phyloP scores from a whole-genome alignment of 2,329 filamentous ascomycete species.

The Anisogramma anomala region DNA sequence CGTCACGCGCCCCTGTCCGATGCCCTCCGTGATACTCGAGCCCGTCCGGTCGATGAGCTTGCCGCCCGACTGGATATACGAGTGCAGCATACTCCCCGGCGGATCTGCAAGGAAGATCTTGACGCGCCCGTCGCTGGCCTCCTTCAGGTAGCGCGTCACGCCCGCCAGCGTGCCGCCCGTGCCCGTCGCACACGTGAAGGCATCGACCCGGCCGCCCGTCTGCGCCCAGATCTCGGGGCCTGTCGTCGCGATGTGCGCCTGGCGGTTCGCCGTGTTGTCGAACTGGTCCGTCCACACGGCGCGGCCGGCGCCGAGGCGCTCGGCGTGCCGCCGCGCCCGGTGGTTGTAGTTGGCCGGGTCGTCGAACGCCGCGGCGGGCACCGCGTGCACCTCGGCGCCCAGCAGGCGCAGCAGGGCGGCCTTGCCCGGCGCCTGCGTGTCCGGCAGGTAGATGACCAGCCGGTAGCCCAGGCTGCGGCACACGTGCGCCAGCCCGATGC shows the following conservation, averaged over 20 bases:
- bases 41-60: conserved; percentile 71
- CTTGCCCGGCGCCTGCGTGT: conserved; percentile 97
- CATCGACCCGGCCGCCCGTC: conserved; percentile 74
- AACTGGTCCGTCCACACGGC: conserved; percentile 99
- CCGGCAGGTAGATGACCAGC: conserved; percentile 98
- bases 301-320: conserved; percentile 68
- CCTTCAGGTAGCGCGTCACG: conserved; percentile 79
- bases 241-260: conserved; percentile 92
- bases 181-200: conserved; percentile 90
- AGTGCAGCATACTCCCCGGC: conserved; percentile 84
- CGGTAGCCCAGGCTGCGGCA: conserved; percentile 86
- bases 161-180: conserved; percentile 88
- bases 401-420: conserved; percentile 84
- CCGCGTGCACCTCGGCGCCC: conserved; percentile 89
- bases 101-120: conserved; percentile 89
- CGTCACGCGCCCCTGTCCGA: conserved; percentile 93
- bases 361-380: conserved; percentile 90
- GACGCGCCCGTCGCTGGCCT: conserved; percentile 62
- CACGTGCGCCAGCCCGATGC: conserved; percentile 93
- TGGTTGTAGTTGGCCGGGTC: conserved; percentile 97
- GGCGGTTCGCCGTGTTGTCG: conserved; percentile 87
- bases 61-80: conserved; percentile 77
- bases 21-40: conserved; percentile 91
- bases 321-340: conserved; percentile 84
- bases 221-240: conserved; percentile 96